Evolutionary conservation across 2,329 filamentous ascomycete species (phyloP).

Genomic region (Myriosclerotinia scirpicola): DNA sequence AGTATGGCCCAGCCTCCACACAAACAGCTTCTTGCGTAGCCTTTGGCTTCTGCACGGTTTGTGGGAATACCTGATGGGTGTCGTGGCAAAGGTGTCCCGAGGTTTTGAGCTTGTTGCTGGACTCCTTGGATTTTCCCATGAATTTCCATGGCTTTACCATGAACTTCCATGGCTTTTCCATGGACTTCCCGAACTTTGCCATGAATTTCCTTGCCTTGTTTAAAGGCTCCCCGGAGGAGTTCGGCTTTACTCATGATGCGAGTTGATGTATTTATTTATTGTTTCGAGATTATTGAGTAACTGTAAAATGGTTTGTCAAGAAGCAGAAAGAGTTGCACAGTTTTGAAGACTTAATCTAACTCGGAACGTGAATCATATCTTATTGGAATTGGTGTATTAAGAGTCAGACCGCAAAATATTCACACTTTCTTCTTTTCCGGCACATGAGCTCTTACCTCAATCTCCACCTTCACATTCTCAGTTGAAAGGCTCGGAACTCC

Average conservation of each 20-base stretch:
- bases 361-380: constrained; percentile 7
- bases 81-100: neutral
- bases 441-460: constrained; percentile 55
- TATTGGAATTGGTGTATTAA: neutral
- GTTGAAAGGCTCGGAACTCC: neutral
- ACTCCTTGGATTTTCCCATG: neutral
- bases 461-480: constrained; percentile 43
- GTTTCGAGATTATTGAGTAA: neutral
- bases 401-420: neutral
- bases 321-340: neutral
- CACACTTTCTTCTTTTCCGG: constrained; percentile 22
- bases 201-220: neutral
- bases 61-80: neutral
- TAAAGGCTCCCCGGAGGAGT: neutral
- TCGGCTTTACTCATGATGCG: neutral
- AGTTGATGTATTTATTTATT: neutral
- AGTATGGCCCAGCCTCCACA: constrained; percentile 2
- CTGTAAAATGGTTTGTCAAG: neutral
- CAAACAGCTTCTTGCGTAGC: constrained; percentile 1
- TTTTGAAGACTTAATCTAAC: neutral
- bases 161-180: neutral
- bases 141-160: no score
- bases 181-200: neutral
- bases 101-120: no score
- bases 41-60: neutral